These are phyloP conservation scores for Polygonum maritimum DNA, from an alignment of 148 eudicot genomes.

Conservation along the genomic window DNA sequence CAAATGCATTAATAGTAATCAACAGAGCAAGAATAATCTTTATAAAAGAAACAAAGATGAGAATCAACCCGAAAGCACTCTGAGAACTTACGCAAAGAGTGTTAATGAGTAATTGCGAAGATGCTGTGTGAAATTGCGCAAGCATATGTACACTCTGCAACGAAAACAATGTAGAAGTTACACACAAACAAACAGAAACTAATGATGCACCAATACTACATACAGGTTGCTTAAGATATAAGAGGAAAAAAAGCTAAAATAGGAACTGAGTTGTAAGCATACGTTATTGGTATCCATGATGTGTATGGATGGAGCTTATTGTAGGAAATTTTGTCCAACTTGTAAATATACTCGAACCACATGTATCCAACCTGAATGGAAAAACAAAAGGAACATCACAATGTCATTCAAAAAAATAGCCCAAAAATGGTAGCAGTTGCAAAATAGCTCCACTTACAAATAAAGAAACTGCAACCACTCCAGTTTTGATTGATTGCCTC, in stretches of 20 bases:
- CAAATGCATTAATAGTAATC: background rate
- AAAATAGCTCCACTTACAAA: conserved; percentile 33
- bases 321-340: conserved; percentile 82
- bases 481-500: conserved; percentile 62
- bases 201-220: background rate
- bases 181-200: background rate
- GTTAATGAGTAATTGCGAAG: conserved; percentile 66
- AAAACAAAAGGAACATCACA: background rate
- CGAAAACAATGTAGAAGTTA: conserved; percentile 2
- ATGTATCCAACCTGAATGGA: conserved; percentile 73
- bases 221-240: background rate
- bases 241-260: background rate
- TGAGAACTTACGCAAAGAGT: conserved; percentile 67
- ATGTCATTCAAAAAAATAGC: background rate
- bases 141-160: conserved; percentile 86
- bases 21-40: background rate
- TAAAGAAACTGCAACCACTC: conserved; percentile 47
- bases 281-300: conserved; percentile 99
- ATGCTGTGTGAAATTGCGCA: conserved; percentile 83
- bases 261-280: conserved; percentile 13
- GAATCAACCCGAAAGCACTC: background rate
- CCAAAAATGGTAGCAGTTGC: background rate
- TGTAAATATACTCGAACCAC: conserved; percentile 93
- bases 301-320: conserved; percentile 97
- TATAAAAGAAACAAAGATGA: background rate